Base-by-base conservation (phyloP, 768 basidiomycete species). In the Galerina marginata region DNA sequence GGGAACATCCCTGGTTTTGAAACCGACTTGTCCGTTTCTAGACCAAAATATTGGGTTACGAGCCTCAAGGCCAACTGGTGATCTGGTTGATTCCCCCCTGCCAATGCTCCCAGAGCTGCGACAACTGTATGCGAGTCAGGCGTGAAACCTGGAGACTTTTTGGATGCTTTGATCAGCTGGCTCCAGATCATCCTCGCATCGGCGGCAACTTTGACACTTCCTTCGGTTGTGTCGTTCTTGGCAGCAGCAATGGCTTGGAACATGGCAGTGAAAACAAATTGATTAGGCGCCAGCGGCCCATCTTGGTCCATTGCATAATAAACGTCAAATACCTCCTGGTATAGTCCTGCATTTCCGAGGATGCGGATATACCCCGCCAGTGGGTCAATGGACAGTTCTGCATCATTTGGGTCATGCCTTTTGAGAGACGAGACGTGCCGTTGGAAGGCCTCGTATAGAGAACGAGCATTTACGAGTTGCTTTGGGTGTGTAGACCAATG, bases 131-230 rank as follows among this genome's bases (percentile, higher is more conserved):
- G 77, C 3, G 82, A 76, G 67, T 92, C 90, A 25, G 89, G 71
- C 44, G 71, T 60, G 47, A 90, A 79, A 9, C 78, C 73, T 2
- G 79, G 67, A 9, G 70, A 72, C 60, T 77, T 82, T 57, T 82
- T 79, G 14, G 81, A 71, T 15, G 79, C 75, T 63, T 86, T 88
- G 59, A 83, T 66, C 74, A 89, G 80, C 67, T 88, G 85, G 10
- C 73, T 77, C 92, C 92, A 93, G 12, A 94, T 72, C 14, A 90
- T 77, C 67, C 83, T 88, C 12, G 88, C 90, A 61, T 92, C 88
- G 15, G 85, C 81, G 9, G 88, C 85, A 57, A 80, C 80, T 71
- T 86, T 77, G 58, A 67, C 67, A 38, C 67, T 60, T 39, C 70
- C 72, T 37, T 73, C 74, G 3, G 67, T 58, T 14, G 66, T 66